Percentiles rank a stretch among this genome's conserved stretches.
These are phyloP conservation scores for Lecanicillium sp. DNA, from an alignment of 2,329 filamentous ascomycete species.

Conservation along the genomic window DNA sequence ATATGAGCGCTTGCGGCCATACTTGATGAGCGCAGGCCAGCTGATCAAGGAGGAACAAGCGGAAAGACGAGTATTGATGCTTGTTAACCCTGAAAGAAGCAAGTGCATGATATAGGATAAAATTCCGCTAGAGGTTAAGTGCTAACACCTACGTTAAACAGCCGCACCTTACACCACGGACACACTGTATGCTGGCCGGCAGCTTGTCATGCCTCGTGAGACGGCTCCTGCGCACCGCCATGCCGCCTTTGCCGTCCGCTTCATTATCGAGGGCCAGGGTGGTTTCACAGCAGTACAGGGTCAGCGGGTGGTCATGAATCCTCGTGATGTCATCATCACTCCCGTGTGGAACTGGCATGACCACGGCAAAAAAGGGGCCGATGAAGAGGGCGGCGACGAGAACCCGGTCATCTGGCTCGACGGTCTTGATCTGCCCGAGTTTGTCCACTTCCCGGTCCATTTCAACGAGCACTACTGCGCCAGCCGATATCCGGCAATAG, in stretches of 20 bases:
- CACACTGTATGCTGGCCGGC: constrained; percentile 46
- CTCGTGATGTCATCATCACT: constrained; percentile 46
- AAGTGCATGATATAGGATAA: too few relatives aligned
- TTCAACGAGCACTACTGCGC: constrained; percentile 41
- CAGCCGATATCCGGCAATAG: constrained; percentile 29
- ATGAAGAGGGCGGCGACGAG: too few relatives aligned
- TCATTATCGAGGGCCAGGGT: constrained; percentile 45
- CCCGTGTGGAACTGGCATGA: constrained; percentile 50
- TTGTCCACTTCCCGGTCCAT: constrained; percentile 41
- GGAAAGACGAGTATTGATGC: constrained; percentile 29
- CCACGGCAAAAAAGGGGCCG: constrained; percentile 38
- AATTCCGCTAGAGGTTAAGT: too few relatives aligned
- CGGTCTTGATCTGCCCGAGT: constrained; percentile 43
- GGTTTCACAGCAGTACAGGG: constrained; percentile 50
- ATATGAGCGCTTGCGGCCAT: constrained; percentile 25
- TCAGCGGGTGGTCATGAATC: constrained; percentile 36
- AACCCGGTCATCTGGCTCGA: constrained; percentile 53
- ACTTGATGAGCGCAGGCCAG: constrained; percentile 20
- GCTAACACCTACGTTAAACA: too few relatives aligned
- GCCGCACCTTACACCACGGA: constrained; percentile 49
- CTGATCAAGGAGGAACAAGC: constrained; percentile 25
- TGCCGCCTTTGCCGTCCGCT: constrained; percentile 45
- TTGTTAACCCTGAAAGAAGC: constrained; percentile 31
- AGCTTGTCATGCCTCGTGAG: constrained; percentile 46
- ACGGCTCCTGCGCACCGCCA: constrained; percentile 45